A percentile compares a stretch with the other conserved stretches of the same genome.
phyloP scores from a whole-genome alignment of 2,329 filamentous ascomycete genomes.

The Claviceps paspali region DNA sequence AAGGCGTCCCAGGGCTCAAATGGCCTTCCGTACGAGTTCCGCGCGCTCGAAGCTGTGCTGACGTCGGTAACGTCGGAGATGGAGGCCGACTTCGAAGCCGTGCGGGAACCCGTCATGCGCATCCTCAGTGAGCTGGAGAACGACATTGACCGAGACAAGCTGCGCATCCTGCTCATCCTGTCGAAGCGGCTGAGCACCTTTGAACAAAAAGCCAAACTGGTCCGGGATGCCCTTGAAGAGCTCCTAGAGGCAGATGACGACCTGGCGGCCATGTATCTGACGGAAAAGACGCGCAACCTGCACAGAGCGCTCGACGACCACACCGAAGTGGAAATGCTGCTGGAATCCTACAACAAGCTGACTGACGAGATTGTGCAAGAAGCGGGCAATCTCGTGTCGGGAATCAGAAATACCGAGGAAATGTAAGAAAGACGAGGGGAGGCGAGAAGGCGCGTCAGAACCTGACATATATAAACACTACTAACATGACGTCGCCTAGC shows the following conservation, averaged over 20 bases:
- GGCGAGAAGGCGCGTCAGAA: too few species aligned
- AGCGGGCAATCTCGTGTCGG: constrained; percentile 79
- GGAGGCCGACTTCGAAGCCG: constrained; percentile 87
- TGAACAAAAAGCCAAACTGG: constrained; percentile 88
- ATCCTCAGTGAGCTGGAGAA: constrained; percentile 86
- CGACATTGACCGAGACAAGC: constrained; percentile 88
- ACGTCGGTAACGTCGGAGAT: constrained; percentile 86
- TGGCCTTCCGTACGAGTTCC: constrained; percentile 83
- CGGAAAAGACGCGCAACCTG: constrained; percentile 66
- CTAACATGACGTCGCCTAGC: constrained; percentile 29
- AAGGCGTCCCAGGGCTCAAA: constrained; percentile 42
- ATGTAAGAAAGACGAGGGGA: too few species aligned
- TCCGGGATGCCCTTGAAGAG: constrained; percentile 89
- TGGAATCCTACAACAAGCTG: constrained; percentile 96
- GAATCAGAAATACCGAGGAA: constrained; percentile 95
- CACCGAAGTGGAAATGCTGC: constrained; percentile 88
- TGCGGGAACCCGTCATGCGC: constrained; percentile 79
- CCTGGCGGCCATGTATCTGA: constrained; percentile 85
- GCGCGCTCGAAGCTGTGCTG: constrained; percentile 85
- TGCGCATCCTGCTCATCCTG: constrained; percentile 78
- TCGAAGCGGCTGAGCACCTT: constrained; percentile 94
- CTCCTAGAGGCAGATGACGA: constrained; percentile 93
- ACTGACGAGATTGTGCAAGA: constrained; percentile 97
- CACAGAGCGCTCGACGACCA: constrained; percentile 70
- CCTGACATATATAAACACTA: background rate